Base-by-base conservation (phyloP, 257 asterid genomes). In the Handroanthus guayacan region DNA sequence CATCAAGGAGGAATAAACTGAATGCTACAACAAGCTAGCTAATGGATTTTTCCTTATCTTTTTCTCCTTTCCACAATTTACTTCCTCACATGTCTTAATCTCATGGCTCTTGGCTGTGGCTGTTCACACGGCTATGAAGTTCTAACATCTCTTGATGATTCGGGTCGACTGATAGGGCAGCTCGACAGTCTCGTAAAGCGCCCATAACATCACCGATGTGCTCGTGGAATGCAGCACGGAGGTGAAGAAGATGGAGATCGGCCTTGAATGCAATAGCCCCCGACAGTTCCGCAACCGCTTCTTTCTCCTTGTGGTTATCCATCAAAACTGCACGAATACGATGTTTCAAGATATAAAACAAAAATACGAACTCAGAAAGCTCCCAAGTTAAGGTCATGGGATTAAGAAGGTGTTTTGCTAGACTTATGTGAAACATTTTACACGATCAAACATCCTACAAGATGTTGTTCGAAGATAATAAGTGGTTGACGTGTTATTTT, bases 71-170 rank as follows among this genome's bases (percentile, higher is more conserved):
- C 7, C 71, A 65, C 63, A 69, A 63, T 75, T 60, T 47, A 63
- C 36, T 71, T 76, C 14, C 17, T 68, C 18, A 16, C 63, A n/a
- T 55, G 41, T 9, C 7, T 38, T 18, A 47, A 9, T 70, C 62
- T 89, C 88, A 92, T 74, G 95, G 98, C 81, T 94, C 99, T 69
- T 89, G 99, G 78, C 84, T 82, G 89, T 90, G 88, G n/a, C 44
- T 39, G 44, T 39, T 39, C 44, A 95, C 99, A 5, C 99, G 91
- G 90, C 97, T 93, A 78, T 90, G 97, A 70, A 95, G 98, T 80
- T 93, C 96, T 47, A 95, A 83, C 99, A 95, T 95, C 86, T 95
- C 99, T 79, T 95, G 99, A 81, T 95, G 99, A 79, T 89, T 91
- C 0, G 98, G 99, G 77, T 95, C 98, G 41, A 95, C 97, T 0